Evolutionary conservation across 345 rosid genomes (phyloP).

Genomic region (Sonneratia caseolaris): DNA sequence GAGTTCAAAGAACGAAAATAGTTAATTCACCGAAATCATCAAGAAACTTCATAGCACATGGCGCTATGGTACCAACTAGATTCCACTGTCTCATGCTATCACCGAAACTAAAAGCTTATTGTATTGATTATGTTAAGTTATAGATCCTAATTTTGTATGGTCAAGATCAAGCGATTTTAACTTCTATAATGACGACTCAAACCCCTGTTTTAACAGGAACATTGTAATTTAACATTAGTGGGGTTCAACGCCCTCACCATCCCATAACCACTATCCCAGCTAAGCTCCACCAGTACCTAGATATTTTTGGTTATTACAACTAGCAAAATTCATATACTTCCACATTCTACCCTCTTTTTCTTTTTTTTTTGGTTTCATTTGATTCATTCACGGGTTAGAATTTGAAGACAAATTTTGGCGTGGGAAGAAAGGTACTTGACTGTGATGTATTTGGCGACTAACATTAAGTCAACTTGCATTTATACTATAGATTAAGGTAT

Average conservation of each 20-base stretch:
- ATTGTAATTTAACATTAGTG: background rate
- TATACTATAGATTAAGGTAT: too few species aligned
- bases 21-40: background rate
- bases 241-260: background rate
- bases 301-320: too few species aligned
- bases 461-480: too few species aligned
- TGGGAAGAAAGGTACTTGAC: background rate
- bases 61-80: background rate
- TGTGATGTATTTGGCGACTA: background rate
- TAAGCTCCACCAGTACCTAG: background rate
- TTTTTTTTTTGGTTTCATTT: too few species aligned
- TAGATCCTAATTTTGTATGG: too few species aligned
- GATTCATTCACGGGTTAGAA: background rate
- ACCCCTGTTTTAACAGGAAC: background rate
- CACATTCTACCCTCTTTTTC: too few species aligned
- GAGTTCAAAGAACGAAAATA: background rate
- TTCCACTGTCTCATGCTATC: too few species aligned
- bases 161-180: too few species aligned
- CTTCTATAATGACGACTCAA: background rate
- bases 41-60: background rate
- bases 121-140: too few species aligned
- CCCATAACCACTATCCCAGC: background rate
- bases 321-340: too few species aligned
- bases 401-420: background rate
- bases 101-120: too few species aligned